Base-by-base conservation (phyloP, 352 stramenopile species). In the Phytophthora meadii region DNA sequence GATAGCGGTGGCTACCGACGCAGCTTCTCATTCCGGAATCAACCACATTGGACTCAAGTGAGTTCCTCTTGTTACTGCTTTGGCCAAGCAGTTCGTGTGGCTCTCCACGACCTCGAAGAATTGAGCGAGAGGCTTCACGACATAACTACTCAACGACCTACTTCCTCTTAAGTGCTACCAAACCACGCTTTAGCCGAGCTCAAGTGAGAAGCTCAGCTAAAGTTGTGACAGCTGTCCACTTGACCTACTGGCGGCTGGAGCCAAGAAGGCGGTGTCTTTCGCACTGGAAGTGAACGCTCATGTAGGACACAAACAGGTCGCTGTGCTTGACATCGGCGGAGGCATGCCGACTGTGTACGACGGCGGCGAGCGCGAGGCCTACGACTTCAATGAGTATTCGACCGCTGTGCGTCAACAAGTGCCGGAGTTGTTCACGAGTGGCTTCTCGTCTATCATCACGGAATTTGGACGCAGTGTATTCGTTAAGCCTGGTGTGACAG, bases 381-480 rank as follows among this genome's bases (percentile, higher is more conserved):
- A 94, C 44, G 78, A 84, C 46, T 98, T 97, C 52, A 58, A 79
- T 2, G 79, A 90, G 27, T 98, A 98, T 72, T 81, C 84, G 9
- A 70, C 79, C 32, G 71, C 70, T 1, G 65, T 98, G 15, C 77
- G 73, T n/a, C 44, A 71, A 3, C 70, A 81, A 19, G 88, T 92
- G 14, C 93, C 90, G 0, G 79, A 93, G 59, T 72, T 98, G 9
- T 97, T 97, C 52, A 80, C 82, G n/a, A 89, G 77, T 25, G 77
- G 77, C 0, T 92, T 88, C 59, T 70, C 76, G 28, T 79, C 69
- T 22, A 92, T 98, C 52, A 88, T 98, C 59, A 98, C 94, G 14
- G 94, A 98, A 74, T 98, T 98, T 44, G 94, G 94, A 28, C 77
- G 88, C 51, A 82, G 79, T 42, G 66, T 97, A 44, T 92, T 97